Base-by-base conservation (phyloP, 306 rosid species). In the Vicia faba region DNA sequence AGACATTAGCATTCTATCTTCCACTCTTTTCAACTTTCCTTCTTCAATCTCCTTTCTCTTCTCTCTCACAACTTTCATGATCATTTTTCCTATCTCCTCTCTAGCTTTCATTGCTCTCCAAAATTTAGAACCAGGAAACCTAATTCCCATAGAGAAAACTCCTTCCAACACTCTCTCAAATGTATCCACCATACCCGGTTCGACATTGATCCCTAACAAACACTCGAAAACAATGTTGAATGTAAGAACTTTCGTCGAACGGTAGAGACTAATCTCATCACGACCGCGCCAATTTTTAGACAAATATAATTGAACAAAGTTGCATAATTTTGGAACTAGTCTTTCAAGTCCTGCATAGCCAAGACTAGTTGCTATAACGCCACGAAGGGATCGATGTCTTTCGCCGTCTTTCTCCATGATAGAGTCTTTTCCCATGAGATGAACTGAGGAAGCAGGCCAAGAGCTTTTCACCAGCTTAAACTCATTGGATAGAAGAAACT, bases 381-480 rank as follows among this genome's bases (percentile, higher is more conserved):
- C 77, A 0, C 85, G 82, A n/a, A 89, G 89, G 76, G 57, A 64
- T 0, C 90, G 80, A 50, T 92, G 97, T n/a, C 77, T 58, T 43
- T 85, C 86, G 0, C 95, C 86, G 19, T 87, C 84, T 55, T 85
- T 87, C 73, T 85, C 86, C 95, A 92, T 89, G 63, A 89, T 89
- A 0, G 87, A 89, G 75, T 89, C 76, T 39, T 56, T 80, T 50
- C 96, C 97, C 97, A 92, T 89, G 73, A 89, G 89, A 81, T 92
- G 84, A 69, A 92, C 92, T 8, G 91, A 77, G 4, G 89, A 62
- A 11, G 92, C 81, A 59, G 97, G 97, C 97, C 95, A 89, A 13
- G 96, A 87, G 71, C 96, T 89, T 62, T 85, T 79, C 68, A 89
- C 97, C 69, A 85, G 67, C 83, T 92, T 89, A 76, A 92, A 92